Evolutionary conservation across 1,139 yeast species (phyloP), one percentile per base, ranked within the genome.

Genomic region (Nakaseomyces delphensis): DNA sequence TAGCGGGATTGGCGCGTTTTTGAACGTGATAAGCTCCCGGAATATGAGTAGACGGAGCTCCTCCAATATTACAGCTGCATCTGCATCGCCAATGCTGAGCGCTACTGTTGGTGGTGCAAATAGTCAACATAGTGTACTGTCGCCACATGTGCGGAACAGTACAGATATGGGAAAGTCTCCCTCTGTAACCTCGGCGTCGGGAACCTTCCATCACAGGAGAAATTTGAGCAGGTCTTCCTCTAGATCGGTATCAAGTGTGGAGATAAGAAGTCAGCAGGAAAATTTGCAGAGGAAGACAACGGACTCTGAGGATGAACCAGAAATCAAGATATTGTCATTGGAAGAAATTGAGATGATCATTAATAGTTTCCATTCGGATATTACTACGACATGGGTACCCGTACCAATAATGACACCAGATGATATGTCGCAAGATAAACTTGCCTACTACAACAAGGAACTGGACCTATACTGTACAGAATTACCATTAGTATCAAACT

Each of bases 371-470:
- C 53, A 53, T 42, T 47, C 48, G 9, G 46, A 55, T 10, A 38
- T 45, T 18, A 49, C 53, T 9, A 61, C 67, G 1, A 58, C 70
- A 11, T 72, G 77, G 87, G 60, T 78, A 0, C 82, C 86, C 0
- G 70, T 73, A 41, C 64, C 72, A n/a, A 72, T 82, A 2, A 27
- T 38, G 15, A 35, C 44, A 7, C 64, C 68, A 8, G 38, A 16
- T 11, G 28, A 40, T 9, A 31, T 30, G 4, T 18, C 42, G 1
- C 71, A 68, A 42, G 82, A 79, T n/a, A 73, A 73, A 42, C 61
- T 79, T 20, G 63, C 79, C 2, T 82, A 70, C 58, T 78, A 74
- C 58, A 77, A 78, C 51, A 73, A 76, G 37, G 76, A 77, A 35
- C 62, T 81, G 41, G 73, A 78, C 50, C 64, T 79, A 1, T 76